phyloP scores from a whole-genome alignment of 2,329 filamentous ascomycete genomes.

The Colletotrichum costaricense region DNA sequence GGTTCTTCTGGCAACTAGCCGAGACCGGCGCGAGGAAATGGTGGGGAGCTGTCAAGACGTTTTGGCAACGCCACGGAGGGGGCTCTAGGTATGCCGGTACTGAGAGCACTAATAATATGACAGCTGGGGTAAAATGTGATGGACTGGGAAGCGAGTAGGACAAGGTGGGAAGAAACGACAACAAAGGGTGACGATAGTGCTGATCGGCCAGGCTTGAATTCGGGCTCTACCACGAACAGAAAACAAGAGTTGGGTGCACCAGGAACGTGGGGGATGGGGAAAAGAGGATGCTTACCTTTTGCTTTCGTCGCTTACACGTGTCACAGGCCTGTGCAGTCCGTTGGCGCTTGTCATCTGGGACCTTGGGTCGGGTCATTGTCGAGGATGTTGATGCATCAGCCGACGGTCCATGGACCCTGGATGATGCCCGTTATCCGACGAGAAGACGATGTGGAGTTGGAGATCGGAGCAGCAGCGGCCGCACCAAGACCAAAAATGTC shows the following conservation, averaged over 20 bases:
- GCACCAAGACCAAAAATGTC: constrained; percentile 5
- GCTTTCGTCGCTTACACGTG: constrained; percentile 73
- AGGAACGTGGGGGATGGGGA: background rate
- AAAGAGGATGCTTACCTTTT: constrained; percentile 65
- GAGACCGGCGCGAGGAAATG: constrained; percentile 2
- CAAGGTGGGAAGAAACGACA: background rate
- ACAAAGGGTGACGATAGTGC: background rate
- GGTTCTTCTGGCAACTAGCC: constrained; percentile 16
- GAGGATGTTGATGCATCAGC: constrained; percentile 39
- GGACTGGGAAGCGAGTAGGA: background rate
- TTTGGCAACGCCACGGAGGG: constrained; percentile 1
- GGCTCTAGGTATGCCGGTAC: background rate
- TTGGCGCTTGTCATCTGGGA: constrained; percentile 69
- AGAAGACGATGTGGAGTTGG: constrained; percentile 25
- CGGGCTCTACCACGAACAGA: background rate
- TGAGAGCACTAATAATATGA: background rate
- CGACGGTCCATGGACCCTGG: constrained; percentile 25
- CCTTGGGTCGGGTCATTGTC: constrained; percentile 64
- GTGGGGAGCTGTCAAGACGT: background rate
- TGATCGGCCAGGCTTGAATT: background rate
- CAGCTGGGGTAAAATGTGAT: background rate
- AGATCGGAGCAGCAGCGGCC: constrained; percentile 10
- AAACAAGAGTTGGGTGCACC: background rate
- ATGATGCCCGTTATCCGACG: constrained; percentile 36
- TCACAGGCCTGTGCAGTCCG: constrained; percentile 74